Base-by-base conservation (phyloP, 2,329 filamentous ascomycete species). In the Arthrobotrys megalospora region DNA sequence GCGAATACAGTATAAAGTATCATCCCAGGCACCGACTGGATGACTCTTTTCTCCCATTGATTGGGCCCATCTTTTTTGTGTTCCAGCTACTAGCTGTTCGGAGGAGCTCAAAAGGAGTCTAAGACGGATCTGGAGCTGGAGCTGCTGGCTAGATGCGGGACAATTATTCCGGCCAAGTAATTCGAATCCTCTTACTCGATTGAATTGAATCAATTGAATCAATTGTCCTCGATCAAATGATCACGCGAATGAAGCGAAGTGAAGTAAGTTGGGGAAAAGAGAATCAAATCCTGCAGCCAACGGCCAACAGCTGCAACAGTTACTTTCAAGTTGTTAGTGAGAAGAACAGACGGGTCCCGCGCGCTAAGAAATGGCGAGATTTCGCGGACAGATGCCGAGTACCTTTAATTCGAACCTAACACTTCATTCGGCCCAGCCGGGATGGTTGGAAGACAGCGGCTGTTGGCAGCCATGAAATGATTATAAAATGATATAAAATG, bases 81-180 rank as follows among this genome's bases (percentile, higher is more conserved):
- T 45, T 45, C n/a, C 41, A 11, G 41, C 24, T 38, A 8, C 36
- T 8, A 12, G 36, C 41, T 45, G 41, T 45, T 45, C 8, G 55
- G 55, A 60, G 55, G 55, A 60, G 55, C 55, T 60, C 55, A 19
- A 60, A 60, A 60, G 2, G 55, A 41, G 55, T 28, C 55, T 60
- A 60, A 16, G 55, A 60, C 55, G 36, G 36, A 60, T 60, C 36
- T 60, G 36, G 36, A 60, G 34, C 53, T 28, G 5, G 24, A 28
- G 24, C 24, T 60, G 24, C 24, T 60, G 53, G 55, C 36, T 60
- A 60, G 55, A 21, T 43, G 55, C 55, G 55, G 55, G 55, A 60
- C 55, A 34, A 53, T 52, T 32, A 12, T 12, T 55, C 50, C 50
- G n/a, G 11, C 48, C 6, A 21, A 28, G 24, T 28, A 28, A 8